phyloP scores from a whole-genome alignment of 306 rosid genomes.

The Glycyrrhiza uralensis region DNA sequence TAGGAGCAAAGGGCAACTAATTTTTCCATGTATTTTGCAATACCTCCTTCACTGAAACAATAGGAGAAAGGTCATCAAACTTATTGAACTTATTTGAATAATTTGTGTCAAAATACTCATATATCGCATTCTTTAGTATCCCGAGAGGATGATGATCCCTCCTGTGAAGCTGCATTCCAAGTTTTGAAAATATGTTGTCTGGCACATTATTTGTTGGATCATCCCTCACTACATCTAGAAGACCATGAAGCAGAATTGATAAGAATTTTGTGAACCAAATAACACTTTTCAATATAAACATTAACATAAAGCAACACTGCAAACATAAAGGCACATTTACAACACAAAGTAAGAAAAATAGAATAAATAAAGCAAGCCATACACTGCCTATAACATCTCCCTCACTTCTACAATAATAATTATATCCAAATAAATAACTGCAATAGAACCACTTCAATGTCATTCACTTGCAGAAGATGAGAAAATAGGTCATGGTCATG shows the following conservation, averaged over 20 bases:
- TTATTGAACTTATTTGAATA: conserved; percentile 76
- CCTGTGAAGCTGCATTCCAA: conserved; percentile 92
- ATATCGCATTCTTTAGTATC: conserved; percentile 80
- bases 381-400: neutral
- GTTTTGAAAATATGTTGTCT: conserved; percentile 74
- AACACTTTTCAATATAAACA: neutral
- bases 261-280: neutral
- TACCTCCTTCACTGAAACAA: conserved; percentile 86
- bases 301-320: neutral
- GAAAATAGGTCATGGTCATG: neutral
- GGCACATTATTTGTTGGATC: conserved; percentile 96
- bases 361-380: conserved; percentile 2
- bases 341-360: neutral
- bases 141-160: conserved; percentile 91
- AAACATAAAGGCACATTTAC: neutral
- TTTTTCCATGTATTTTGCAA: neutral
- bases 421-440: neutral
- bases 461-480: neutral
- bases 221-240: conserved; percentile 83
- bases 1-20: neutral
- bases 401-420: neutral
- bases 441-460: conserved; percentile 1
- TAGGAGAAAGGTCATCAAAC: conserved; percentile 77
- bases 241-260: conserved; percentile 11
- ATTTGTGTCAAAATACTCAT: conserved; percentile 70